Evolutionary conservation across 495 filamentous ascomycete genomes (phyloP).

Genomic region (Chlorociboria aeruginascens): DNA sequence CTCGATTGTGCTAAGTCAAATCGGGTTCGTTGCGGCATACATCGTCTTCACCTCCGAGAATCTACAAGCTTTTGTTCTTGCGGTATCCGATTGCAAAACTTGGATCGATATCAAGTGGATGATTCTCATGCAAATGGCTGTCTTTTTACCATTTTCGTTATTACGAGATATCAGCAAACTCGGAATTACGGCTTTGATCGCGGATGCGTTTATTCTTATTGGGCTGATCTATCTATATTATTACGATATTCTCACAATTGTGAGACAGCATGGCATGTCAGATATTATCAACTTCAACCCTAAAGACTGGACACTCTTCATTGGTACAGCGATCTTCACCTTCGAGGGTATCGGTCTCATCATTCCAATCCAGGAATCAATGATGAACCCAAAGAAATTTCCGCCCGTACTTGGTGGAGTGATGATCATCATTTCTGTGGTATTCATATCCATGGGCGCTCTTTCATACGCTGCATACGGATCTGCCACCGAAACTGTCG

Average conservation of each 20-base stretch:
- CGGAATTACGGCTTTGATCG: slow-evolving; percentile 78
- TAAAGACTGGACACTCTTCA: slow-evolving; percentile 87
- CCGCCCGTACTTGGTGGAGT: slow-evolving; percentile 73
- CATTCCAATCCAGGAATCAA: slow-evolving; percentile 95
- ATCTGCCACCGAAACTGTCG: slow-evolving; percentile 86
- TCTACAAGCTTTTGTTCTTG: slow-evolving; percentile 79
- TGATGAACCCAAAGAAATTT: slow-evolving; percentile 81
- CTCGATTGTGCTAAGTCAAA: slow-evolving; percentile 86
- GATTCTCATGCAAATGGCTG: slow-evolving; percentile 83
- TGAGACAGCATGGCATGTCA: slow-evolving; percentile 57
- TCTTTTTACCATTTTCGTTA: slow-evolving; percentile 87
- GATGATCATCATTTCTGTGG: slow-evolving; percentile 85
- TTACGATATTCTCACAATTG: slow-evolving; percentile 82
- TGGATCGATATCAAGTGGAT: slow-evolving; percentile 76
- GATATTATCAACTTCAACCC: slow-evolving; percentile 84
- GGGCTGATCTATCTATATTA: slow-evolving; percentile 92
- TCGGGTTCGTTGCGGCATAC: slow-evolving; percentile 95
- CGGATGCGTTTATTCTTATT: slow-evolving; percentile 86
- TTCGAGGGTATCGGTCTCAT: slow-evolving; percentile 98
- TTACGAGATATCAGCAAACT: slow-evolving; percentile 94
- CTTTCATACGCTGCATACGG: slow-evolving; percentile 95
- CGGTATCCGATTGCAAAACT: slow-evolving; percentile 69
- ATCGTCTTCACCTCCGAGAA: slow-evolving; percentile 97
- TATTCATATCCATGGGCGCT: slow-evolving; percentile 86
- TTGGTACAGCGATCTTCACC: slow-evolving; percentile 97